phyloP scores from a whole-genome alignment of 2,329 filamentous ascomycete species.

The Aspergillus sp. region DNA sequence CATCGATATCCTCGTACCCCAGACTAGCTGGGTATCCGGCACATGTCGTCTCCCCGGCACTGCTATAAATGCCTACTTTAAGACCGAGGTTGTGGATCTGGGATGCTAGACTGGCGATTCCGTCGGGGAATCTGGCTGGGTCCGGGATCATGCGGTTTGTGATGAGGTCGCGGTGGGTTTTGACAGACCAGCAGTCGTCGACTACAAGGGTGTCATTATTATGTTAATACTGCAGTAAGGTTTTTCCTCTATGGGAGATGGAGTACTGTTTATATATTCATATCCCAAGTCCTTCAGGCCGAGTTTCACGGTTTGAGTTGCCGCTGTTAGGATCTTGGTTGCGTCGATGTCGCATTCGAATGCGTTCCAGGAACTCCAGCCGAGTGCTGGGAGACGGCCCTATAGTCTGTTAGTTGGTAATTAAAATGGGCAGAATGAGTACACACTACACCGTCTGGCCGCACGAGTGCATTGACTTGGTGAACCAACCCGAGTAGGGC shows the following conservation, averaged over 20 bases:
- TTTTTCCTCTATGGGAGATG: too few relatives aligned
- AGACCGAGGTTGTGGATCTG: slow-evolving; percentile 57
- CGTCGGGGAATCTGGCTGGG: slow-evolving; percentile 55
- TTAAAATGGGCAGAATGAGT: background rate
- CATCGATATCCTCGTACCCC: slow-evolving; percentile 59
- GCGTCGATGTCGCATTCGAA: slow-evolving; percentile 51
- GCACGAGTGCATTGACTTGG: background rate
- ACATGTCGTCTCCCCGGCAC: slow-evolving; percentile 49
- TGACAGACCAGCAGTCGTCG: slow-evolving; percentile 62
- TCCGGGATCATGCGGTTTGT: slow-evolving; percentile 51
- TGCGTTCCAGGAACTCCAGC: slow-evolving; percentile 50
- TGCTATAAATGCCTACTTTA: slow-evolving; percentile 65
- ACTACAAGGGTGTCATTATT: slow-evolving; percentile 26
- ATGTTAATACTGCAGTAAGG: fast-evolving
- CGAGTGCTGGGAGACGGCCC: slow-evolving; percentile 31
- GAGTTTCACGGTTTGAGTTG: slow-evolving; percentile 45
- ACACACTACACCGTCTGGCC: background rate
- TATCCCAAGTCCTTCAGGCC: slow-evolving; percentile 52
- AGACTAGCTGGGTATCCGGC: slow-evolving; percentile 58
- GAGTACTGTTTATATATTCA: slow-evolving; percentile 45
- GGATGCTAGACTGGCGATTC: slow-evolving; percentile 55
- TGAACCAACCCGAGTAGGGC: background rate
- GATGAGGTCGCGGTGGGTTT: slow-evolving; percentile 41
- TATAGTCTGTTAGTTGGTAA: background rate
- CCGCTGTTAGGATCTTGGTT: slow-evolving; percentile 47